Evolutionary conservation across 805 yeast genomes (phyloP).

Genomic region (Myxozyma lipomycoides): DNA sequence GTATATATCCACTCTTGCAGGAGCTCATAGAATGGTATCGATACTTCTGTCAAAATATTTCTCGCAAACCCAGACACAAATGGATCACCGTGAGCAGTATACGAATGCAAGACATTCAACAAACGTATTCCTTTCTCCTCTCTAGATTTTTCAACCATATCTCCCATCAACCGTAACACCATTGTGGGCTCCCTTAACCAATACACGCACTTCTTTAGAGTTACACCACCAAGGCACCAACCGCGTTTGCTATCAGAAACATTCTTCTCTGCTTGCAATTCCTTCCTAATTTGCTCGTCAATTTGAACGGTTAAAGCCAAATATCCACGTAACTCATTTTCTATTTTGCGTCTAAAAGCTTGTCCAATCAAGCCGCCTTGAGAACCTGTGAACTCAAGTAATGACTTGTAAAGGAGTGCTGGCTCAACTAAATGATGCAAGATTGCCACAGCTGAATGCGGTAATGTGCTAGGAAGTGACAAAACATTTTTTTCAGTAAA

Average conservation of each 20-base stretch:
- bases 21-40: conserved; percentile 58
- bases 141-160: conserved; percentile 40
- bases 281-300: conserved; percentile 39
- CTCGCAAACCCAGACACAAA: conserved; percentile 45
- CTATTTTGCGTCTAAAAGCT: conserved; percentile 53
- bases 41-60: conserved; percentile 45
- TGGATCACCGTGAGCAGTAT: conserved; percentile 62
- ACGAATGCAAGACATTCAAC: conserved; percentile 49
- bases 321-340: conserved; percentile 44
- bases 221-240: conserved; percentile 30
- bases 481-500: conserved; percentile 8
- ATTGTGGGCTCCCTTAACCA: conserved; percentile 49
- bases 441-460: conserved; percentile 54
- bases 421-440: conserved; percentile 63
- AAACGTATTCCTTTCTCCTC: conserved; percentile 47
- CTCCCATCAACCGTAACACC: conserved; percentile 55
- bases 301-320: conserved; percentile 44
- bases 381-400: conserved; percentile 39
- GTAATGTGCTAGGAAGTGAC: conserved; percentile 50
- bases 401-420: conserved; percentile 56
- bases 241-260: conserved; percentile 20
- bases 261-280: conserved; percentile 34
- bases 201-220: conserved; percentile 40
- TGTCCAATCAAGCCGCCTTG: conserved; percentile 54
- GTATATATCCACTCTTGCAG: conserved; percentile 62